Evolutionary conservation across 2,329 filamentous ascomycete genomes (phyloP).

Genomic region (Annulohypoxylon truncatum): DNA sequence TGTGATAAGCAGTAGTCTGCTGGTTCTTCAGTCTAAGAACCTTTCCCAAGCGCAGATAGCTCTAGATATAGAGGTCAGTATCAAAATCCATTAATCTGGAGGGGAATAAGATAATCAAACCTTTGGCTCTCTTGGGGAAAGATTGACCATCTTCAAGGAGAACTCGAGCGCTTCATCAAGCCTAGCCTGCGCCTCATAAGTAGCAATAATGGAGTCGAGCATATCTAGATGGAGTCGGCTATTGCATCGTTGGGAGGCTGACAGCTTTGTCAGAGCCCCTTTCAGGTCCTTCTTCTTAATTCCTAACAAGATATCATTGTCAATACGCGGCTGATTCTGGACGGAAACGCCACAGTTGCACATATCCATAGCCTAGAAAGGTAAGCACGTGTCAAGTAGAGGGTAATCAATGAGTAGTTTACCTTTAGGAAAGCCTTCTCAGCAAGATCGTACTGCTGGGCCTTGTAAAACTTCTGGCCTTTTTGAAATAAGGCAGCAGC

Average conservation of each 20-base stretch:
- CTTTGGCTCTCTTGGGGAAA: slow-evolving; percentile 46
- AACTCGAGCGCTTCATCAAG: slow-evolving; percentile 33
- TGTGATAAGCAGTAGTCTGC: slow-evolving; percentile 36
- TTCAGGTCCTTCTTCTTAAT: slow-evolving; percentile 39
- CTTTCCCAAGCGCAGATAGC: slow-evolving; percentile 47
- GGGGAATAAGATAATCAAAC: slow-evolving; percentile 25
- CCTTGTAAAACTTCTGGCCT: slow-evolving; percentile 19
- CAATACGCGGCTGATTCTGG: slow-evolving; percentile 33
- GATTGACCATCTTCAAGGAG: slow-evolving; percentile 45
- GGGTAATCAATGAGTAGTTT: background rate
- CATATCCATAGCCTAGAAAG: slow-evolving; percentile 32
- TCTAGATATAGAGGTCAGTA: slow-evolving; percentile 36
- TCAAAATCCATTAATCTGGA: background rate
- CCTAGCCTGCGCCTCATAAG: slow-evolving; percentile 36
- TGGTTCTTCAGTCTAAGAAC: slow-evolving; percentile 40
- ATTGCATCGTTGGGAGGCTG: slow-evolving; percentile 42
- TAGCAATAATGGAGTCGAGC: slow-evolving; percentile 44
- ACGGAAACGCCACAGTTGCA: slow-evolving; percentile 40
- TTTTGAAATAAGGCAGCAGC: slow-evolving; percentile 3
- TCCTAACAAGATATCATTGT: slow-evolving; percentile 37
- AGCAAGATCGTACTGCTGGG: slow-evolving; percentile 11
- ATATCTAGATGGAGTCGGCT: slow-evolving; percentile 42
- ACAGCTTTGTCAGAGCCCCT: slow-evolving; percentile 40
- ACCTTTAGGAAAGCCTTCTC: slow-evolving; percentile 16
- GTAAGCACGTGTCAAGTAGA: background rate